These are phyloP conservation scores for Metschnikowia cubensis DNA, from an alignment of 805 yeast species.

Conservation along the genomic window DNA sequence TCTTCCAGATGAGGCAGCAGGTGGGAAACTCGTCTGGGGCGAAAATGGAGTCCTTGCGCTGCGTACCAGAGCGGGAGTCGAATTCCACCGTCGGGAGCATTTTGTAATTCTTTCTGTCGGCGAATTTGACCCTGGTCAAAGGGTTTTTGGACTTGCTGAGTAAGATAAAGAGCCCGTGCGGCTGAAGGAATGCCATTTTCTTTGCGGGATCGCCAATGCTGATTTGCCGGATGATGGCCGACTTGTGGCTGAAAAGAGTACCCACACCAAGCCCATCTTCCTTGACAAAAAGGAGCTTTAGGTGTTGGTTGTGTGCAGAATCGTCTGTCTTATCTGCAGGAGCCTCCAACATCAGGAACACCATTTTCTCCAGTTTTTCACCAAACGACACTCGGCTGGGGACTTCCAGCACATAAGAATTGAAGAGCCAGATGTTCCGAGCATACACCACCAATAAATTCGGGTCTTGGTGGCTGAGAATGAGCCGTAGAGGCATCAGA, in stretches of 20 bases:
- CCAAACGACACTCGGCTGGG: conserved; percentile 35
- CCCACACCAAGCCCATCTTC: conserved; percentile 37
- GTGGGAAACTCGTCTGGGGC: conserved; percentile 28
- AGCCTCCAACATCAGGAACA: conserved; percentile 18
- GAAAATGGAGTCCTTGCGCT: conserved; percentile 18
- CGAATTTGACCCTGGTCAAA: conserved; percentile 26
- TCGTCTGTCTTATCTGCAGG: conserved; percentile 4
- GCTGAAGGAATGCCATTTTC: conserved; percentile 28
- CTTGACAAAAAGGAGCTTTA: conserved; percentile 21
- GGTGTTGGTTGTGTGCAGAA: neutral
- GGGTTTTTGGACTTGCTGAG: conserved; percentile 29
- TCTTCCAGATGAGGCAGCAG: conserved; percentile 34
- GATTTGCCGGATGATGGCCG: conserved; percentile 27
- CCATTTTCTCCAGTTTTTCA: conserved; percentile 30
- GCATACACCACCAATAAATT: conserved; percentile 24
- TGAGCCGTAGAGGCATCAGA: conserved; percentile 24
- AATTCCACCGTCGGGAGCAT: conserved; percentile 23
- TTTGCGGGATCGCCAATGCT: conserved; percentile 32
- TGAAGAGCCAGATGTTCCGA: conserved; percentile 32
- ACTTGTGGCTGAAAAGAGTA: conserved; percentile 21
- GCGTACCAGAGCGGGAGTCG: conserved; percentile 7
- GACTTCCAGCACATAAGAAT: conserved; percentile 21
- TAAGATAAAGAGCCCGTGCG: conserved; percentile 26
- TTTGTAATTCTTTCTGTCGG: conserved; percentile 29
- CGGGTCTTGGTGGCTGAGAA: conserved; percentile 14